phyloP scores from a whole-genome alignment of 345 rosid species.

The Boechera retrofracta region DNA sequence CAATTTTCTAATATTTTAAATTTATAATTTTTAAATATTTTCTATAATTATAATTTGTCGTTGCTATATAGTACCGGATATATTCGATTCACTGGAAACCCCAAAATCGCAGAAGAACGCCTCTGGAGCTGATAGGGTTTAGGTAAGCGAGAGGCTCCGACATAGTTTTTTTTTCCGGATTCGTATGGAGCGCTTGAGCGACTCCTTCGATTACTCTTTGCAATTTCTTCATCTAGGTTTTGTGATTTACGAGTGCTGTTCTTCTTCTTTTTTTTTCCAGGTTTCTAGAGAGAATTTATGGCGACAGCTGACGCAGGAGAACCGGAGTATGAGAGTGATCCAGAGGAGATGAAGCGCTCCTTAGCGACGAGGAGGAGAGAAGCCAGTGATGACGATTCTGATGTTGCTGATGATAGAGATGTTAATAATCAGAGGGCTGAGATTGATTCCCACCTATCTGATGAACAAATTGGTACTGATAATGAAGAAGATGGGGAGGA shows the following conservation, averaged over 20 bases:
- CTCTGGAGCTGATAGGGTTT: conserved; percentile 33
- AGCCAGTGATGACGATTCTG: conserved; percentile 95
- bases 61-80: too few species aligned
- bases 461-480: conserved; percentile 68
- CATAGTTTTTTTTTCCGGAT: neutral
- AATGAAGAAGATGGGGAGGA: conserved; percentile 54
- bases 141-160: neutral
- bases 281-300: conserved; percentile 46
- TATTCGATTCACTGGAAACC: conserved; percentile 13
- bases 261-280: conserved; percentile 5
- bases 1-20: too few species aligned
- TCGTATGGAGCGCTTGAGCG: neutral
- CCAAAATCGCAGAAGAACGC: conserved; percentile 19
- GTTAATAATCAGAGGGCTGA: conserved; percentile 48
- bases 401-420: conserved; percentile 33
- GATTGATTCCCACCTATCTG: conserved; percentile 73
- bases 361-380: conserved; percentile 74
- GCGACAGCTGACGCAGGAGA: conserved; percentile 59
- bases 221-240: conserved; percentile 28
- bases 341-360: conserved; percentile 78
- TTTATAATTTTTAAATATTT: too few species aligned
- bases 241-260: neutral
- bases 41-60: too few species aligned
- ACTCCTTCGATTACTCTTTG: neutral
- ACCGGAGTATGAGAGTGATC: conserved; percentile 88